Evolutionary conservation across 2,329 filamentous ascomycete species (phyloP).

Genomic region (Ilyonectria robusta): DNA sequence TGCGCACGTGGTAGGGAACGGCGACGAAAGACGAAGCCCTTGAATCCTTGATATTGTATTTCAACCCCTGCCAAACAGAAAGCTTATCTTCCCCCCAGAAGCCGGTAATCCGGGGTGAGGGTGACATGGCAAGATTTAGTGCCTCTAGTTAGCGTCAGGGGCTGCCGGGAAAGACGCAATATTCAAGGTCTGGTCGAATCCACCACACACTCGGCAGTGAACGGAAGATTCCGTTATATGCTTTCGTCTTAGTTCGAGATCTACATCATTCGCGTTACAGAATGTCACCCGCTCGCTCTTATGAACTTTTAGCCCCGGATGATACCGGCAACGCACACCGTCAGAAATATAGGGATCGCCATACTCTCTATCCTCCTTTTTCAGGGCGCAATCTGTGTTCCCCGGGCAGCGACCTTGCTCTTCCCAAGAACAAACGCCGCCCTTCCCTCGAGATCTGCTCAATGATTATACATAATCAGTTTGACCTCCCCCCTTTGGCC

Average conservation of each 20-base stretch:
- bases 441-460: neutral
- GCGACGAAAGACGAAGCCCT: neutral
- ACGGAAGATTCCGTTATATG: too few species aligned
- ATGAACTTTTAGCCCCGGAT: too few species aligned
- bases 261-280: neutral
- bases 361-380: neutral
- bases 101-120: neutral
- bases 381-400: neutral
- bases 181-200: too few species aligned
- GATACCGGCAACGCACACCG: too few species aligned
- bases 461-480: neutral
- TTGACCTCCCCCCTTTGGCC: neutral
- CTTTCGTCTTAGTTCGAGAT: neutral
- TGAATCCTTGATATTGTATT: neutral
- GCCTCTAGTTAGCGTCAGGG: neutral
- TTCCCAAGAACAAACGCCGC: neutral
- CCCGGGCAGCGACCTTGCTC: neutral
- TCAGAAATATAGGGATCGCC: too few species aligned
- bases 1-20: too few species aligned
- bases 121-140: neutral
- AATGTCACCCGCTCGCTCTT: neutral
- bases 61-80: neutral
- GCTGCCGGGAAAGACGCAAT: neutral
- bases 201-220: too few species aligned
- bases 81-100: neutral